Conservation (phyloP, 495 filamentous ascomycete genomes). For the Copromyces sp. region DNA sequence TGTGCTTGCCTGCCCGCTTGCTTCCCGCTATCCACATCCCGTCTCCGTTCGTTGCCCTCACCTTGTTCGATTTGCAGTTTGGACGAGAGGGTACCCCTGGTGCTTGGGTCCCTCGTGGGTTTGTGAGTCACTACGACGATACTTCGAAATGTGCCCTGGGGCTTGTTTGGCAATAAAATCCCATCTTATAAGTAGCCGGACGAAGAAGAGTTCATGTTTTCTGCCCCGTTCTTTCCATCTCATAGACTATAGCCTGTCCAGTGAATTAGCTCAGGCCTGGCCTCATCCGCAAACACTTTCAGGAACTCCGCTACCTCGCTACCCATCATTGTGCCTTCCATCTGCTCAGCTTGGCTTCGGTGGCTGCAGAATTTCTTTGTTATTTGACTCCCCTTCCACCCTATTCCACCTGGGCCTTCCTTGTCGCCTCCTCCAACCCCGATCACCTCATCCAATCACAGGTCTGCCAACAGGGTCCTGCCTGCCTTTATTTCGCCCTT, state of each 20-base stretch:
- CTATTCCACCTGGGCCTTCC: neutral
- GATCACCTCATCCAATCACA: neutral
- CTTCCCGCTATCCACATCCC: neutral
- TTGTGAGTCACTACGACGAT: neutral
- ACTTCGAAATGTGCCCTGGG: neutral
- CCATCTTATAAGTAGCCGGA: neutral
- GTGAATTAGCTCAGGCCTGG: neutral
- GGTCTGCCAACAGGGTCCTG: neutral
- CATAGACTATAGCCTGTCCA: neutral
- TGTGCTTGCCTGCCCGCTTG: neutral
- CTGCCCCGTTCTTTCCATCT: neutral
- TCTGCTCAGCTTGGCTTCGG: neutral
- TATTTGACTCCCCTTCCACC: neutral
- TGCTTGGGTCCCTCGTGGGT: neutral
- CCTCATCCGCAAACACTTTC: neutral
- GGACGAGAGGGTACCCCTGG: neutral
- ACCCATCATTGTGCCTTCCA: neutral
- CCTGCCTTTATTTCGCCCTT: neutral
- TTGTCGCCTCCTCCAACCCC: neutral
- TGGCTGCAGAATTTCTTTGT: slow-evolving; percentile 5
- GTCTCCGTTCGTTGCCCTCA: neutral
- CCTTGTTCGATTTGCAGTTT: neutral
- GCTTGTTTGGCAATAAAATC: neutral
- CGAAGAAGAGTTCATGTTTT: neutral
- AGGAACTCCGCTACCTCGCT: neutral